phyloP scores from a whole-genome alignment of 2,329 filamentous ascomycete genomes.

The Cryphonectria nitschkei region DNA sequence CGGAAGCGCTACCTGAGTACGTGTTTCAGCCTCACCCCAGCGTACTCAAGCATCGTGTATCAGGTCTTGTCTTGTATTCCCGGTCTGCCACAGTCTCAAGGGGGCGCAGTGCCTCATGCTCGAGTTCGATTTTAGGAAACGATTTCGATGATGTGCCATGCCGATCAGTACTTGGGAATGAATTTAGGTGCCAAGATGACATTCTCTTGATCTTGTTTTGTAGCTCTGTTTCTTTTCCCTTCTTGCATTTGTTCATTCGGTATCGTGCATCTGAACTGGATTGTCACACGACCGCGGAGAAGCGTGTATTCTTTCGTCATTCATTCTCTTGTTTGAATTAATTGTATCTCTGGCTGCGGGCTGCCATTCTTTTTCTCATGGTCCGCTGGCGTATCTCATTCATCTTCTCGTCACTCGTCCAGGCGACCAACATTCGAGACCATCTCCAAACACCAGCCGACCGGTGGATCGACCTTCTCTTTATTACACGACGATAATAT shows the following conservation, averaged over 20 bases:
- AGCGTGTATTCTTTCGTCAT: neutral
- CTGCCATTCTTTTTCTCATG: conserved; percentile 2
- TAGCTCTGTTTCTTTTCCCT: conserved; percentile 2
- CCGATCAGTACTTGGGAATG: neutral
- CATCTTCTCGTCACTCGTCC: neutral
- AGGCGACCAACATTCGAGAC: neutral
- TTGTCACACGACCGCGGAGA: neutral
- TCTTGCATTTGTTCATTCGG: neutral
- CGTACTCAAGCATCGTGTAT: conserved; percentile 19
- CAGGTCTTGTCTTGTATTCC: conserved; percentile 23
- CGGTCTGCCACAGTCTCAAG: conserved; percentile 14
- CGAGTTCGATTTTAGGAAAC: neutral
- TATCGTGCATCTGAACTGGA: neutral
- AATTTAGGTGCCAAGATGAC: conserved; percentile 9
- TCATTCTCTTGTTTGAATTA: neutral
- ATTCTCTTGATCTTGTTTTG: conserved; percentile 5
- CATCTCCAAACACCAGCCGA: neutral
- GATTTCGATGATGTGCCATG: conserved; percentile 3
- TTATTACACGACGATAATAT: neutral
- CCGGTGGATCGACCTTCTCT: neutral
- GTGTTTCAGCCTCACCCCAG: conserved; percentile 24
- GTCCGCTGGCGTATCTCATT: neutral
- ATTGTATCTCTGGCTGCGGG: conserved; percentile 7
- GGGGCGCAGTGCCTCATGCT: conserved; percentile 22
- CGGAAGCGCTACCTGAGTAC: conserved; percentile 18